Evolutionary conservation across 805 yeast genomes (phyloP), one percentile per base, ranked within the genome.

Genomic region (Candida nitratophila): DNA sequence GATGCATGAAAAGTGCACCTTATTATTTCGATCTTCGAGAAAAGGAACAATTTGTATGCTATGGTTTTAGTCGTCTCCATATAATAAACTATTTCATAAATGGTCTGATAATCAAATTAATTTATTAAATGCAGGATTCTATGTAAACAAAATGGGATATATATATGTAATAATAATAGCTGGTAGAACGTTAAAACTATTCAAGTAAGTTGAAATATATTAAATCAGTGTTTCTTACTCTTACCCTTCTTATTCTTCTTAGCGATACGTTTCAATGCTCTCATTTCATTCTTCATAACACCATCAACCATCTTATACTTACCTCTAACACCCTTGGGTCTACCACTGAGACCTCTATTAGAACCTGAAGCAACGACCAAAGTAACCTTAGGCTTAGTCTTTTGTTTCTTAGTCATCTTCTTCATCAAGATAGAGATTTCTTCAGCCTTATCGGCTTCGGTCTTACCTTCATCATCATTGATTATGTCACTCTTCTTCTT

Each of bases 291-390:
- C 86, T 93, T 93, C 84, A 88, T 73, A 19, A 83, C 86, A 73
- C 98, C 98, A 68, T 93, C 99, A 55, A 93, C 98, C 99, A 93
- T 93, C 83, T 87, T 93, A 71, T 93, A 93, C 64, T 87, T 89
- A 68, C 99, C 99, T 65, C 82, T 88, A 54, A 93, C 80, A 64
- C 99, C 99, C 69, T 79, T 84, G 36, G 99, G 99, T 71, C 99
- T 84, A 44, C 99, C 99, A 53, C 86, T 72, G 42, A 90, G 68
- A 47, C 96, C 96, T 63, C 71, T 85, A 66, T 93, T 90, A 32
- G 71, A 63, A 57, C 98, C 98, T 41, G 71, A 68, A 10, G 99
- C 98, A 53, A 80, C 89, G 48, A 93, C 96, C 48, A 88, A 76
- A 1, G 95, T 86, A 34, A 88, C 87, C 74, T 84, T 81, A 22